Evolutionary conservation across 225 moss, liverwort and hornwort species (phyloP).

Genomic region (Bryoerythrophyllum caledonicum): DNA sequence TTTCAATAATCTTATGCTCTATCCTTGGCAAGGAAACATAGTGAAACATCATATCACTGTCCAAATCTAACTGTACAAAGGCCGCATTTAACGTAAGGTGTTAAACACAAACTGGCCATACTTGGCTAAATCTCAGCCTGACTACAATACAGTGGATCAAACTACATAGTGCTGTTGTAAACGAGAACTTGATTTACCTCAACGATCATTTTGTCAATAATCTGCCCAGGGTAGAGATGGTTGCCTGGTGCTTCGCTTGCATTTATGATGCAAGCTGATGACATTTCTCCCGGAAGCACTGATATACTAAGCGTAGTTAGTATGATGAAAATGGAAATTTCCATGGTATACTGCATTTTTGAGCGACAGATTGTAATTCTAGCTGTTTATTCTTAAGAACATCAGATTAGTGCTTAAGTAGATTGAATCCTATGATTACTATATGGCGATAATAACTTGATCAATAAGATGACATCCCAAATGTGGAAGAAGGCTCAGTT

Average conservation of each 20-base stretch:
- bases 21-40: background rate
- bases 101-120: background rate
- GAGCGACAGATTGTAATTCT: background rate
- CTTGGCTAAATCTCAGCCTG: background rate
- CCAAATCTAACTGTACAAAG: background rate
- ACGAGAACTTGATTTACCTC: slow-evolving; percentile 18
- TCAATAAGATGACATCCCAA: background rate
- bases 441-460: background rate
- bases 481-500: background rate
- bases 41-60: background rate
- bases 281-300: slow-evolving; percentile 35
- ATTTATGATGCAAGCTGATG: slow-evolving; percentile 27
- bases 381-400: background rate
- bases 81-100: too few species aligned
- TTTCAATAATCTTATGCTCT: background rate
- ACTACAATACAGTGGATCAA: background rate
- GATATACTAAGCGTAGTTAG: background rate
- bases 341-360: background rate
- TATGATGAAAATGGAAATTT: background rate
- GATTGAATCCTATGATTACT: background rate
- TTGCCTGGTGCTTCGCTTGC: slow-evolving; percentile 18
- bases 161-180: background rate
- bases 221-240: slow-evolving; percentile 35
- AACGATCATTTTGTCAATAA: slow-evolving; percentile 33
- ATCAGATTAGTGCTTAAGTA: background rate